Percentiles rank a stretch among this genome's conserved stretches.
These are phyloP conservation scores for Achaetomiella virescens DNA, from an alignment of 495 filamentous ascomycete species.

Conservation along the genomic window DNA sequence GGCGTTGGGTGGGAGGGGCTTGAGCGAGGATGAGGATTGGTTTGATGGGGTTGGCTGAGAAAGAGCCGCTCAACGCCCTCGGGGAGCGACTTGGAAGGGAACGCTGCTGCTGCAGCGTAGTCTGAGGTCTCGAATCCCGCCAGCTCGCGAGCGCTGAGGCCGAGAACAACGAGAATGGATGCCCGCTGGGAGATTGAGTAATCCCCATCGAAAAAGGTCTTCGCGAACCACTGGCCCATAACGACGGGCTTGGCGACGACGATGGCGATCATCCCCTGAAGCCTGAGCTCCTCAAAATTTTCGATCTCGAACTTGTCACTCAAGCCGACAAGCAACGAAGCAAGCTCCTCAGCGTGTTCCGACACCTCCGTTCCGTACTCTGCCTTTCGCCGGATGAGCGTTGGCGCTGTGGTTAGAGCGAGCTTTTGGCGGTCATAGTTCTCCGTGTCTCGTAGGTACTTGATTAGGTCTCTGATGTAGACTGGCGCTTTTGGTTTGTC, in stretches of 20 bases:
- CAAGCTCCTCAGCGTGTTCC: conserved; percentile 77
- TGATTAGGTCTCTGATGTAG: conserved; percentile 82
- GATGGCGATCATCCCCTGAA: conserved; percentile 80
- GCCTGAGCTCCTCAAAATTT: conserved; percentile 66
- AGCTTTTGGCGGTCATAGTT: conserved; percentile 78
- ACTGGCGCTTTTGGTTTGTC: conserved; percentile 81
- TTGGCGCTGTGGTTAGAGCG: conserved; percentile 66
- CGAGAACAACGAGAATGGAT: conserved; percentile 71
- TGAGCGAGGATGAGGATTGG: conserved; percentile 32
- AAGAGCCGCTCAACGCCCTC: conserved; percentile 50
- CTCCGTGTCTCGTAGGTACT: conserved; percentile 71
- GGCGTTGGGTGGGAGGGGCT: conserved; percentile 49
- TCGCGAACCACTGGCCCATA: conserved; percentile 79
- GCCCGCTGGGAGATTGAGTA: conserved; percentile 79
- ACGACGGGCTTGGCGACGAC: conserved; percentile 66
- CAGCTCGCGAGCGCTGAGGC: conserved; percentile 79
- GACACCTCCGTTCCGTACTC: conserved; percentile 80
- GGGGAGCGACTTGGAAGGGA: conserved; percentile 70
- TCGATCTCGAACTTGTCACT: conserved; percentile 73
- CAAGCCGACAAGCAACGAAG: conserved; percentile 65
- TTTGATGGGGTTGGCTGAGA: conserved; percentile 18
- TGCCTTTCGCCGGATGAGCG: conserved; percentile 80
- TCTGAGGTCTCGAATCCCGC: conserved; percentile 68
- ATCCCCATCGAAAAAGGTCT: conserved; percentile 85
- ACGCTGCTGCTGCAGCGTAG: conserved; percentile 42